A percentile compares a stretch with the other conserved stretches of the same genome.
Evolutionary conservation across 1,139 yeast genomes (phyloP).

Genomic region (Blastobotrys persicus): DNA sequence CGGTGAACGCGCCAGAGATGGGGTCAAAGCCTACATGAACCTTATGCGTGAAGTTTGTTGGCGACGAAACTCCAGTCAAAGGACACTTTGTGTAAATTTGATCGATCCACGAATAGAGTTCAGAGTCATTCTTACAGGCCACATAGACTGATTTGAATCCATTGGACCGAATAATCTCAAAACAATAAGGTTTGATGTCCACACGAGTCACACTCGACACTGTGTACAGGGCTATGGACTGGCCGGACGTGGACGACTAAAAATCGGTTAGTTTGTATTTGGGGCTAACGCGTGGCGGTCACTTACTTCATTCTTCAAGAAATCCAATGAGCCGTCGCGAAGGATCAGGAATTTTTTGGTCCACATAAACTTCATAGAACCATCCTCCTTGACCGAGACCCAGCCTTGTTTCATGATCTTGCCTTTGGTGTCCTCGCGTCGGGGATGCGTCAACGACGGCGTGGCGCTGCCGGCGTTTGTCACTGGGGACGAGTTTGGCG

Average conservation of each 20-base stretch:
- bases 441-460: constrained; percentile 14
- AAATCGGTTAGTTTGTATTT: constrained; percentile 8
- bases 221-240: constrained; percentile 54
- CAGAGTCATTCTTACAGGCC: constrained; percentile 74
- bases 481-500: constrained; percentile 11
- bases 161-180: constrained; percentile 67
- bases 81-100: constrained; percentile 87
- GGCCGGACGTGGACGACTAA: constrained; percentile 29
- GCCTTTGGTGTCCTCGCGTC: constrained; percentile 18
- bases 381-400: constrained; percentile 92
- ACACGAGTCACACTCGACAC: constrained; percentile 58
- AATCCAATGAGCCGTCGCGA: constrained; percentile 68
- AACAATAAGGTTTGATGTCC: constrained; percentile 66
- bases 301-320: constrained; percentile 64
- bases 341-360: constrained; percentile 80
- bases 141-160: constrained; percentile 64
- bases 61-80: constrained; percentile 58
- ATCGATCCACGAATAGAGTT: constrained; percentile 88
- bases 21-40: constrained; percentile 50
- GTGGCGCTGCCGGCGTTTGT: constrained; percentile 1
- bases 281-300: background rate
- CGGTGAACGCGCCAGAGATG: constrained; percentile 45
- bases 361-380: constrained; percentile 77
- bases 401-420: constrained; percentile 55
- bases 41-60: constrained; percentile 46